Base-by-base conservation (phyloP, 768 basidiomycete genomes). In the Suillus americanus region DNA sequence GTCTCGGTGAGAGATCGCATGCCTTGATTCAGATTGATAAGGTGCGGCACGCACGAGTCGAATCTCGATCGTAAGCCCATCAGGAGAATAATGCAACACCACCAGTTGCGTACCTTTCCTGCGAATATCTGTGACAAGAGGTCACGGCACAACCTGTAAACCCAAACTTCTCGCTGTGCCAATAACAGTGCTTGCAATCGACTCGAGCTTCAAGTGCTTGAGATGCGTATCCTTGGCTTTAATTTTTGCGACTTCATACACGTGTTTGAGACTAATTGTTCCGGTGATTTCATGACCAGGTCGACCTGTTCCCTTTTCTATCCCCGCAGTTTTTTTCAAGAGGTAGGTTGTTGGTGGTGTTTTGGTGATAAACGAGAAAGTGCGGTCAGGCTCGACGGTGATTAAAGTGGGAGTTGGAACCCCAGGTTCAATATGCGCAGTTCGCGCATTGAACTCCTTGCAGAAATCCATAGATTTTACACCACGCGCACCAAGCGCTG, bases 391-490 rank as follows among this genome's bases (percentile, higher is more conserved):
- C 71, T 94, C 89, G 65, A 99, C 90, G 62, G 88, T 92, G 73
- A 99, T 96, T 66, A 90, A 79, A n/a, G 95, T 97, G 12, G 97
- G 97, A 45, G 87, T 86, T 8, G 97, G 97, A 12, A 91, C 86
- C 41, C 94, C 94, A 20, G 90, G 88, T 66, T 88, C 85, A 43
- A 97, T 84, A 75, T 94, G 90, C 38, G 93, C 90, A 23, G 97
- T 98, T 68, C 90, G 89, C n/a, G 97, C 96, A 74, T 99, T 99
- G 81, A 99, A 99, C 76, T 99, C 95, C 77, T 98, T 99, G 84
- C 95, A 97, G 75, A 99, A 99, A 80, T 99, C 97, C 92, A 99
- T 99, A 33, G 95, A 95, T 79, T 97, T 98, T 70, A 99, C 96
- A 71, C 97, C 97, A 73, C 94, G 89, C 68, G 97, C 97, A 81